Base-by-base conservation (phyloP, 495 filamentous ascomycete species). In the Lichina pygmaea region DNA sequence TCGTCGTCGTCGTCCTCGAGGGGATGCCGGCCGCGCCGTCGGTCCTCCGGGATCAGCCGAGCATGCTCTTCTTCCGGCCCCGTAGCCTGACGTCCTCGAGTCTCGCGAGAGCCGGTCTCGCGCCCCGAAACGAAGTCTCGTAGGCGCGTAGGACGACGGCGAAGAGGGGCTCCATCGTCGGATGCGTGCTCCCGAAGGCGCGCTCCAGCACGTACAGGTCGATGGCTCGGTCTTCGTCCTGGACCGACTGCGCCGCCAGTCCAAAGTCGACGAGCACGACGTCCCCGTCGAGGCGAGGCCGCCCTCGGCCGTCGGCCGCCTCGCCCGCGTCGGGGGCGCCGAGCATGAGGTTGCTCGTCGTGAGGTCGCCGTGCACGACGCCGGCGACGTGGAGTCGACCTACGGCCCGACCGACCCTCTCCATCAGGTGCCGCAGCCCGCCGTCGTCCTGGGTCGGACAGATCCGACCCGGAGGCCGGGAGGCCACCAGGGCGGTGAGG, bases 191-290 rank as follows among this genome's bases (percentile, higher is more conserved):
- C 33, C 72, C 79, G 63, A 95, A 93, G n/a, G 91, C 89, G 37
- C 89, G 64, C 63, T 99, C 89, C 47, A 99, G 65, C 24, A 99
- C 89, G 60, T 99, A 99, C 42, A 99, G 57, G 67, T 99, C 89
- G 16, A 95, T 89, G 6, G 91, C 91, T 45, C 81, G 70, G 57
- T 99, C 91, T 60, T 99, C 89, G 46, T 93, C 84, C 50, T 76
- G 73, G n/a, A 67, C 54, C 49, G 73, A 81, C 59, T 89, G 80
- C 44, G 67, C 72, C 37, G 85, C 86, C 8, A 99, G 71, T 2
- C 91, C 91, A 54, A 99, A 93, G 61, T 99, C 89, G 61, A 99
- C 93, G 30, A 95, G 60, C 33, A 92, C 70, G 33, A 99, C 67
- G 40, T 93, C 81, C 8, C 83, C 86, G 11, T 64, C 60, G 53